Evolutionary conservation across 2,329 filamentous ascomycete species (phyloP), one percentile per base, ranked within the genome.

Genomic region (Talaromyces sp.): DNA sequence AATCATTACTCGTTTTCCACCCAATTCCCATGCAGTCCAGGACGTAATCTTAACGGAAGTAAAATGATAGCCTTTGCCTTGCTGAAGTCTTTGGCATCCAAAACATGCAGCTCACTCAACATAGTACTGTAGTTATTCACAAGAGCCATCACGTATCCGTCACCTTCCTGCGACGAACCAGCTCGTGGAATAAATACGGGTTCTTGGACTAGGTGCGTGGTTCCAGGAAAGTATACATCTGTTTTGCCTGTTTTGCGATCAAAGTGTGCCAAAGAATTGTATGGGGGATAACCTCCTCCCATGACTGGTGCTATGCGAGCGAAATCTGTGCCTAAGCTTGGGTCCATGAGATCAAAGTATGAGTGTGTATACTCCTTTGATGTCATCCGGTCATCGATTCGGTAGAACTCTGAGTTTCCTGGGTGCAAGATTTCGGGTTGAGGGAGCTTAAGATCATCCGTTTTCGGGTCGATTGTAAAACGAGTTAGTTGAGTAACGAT

Each of bases 341-440:
- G 78, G 0, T 82, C 79, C 68, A 82, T 83, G 50, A 77, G 72
- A 11, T 77, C 73, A 61, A 83, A 79, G 70, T 82, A 81, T 64
- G 81, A 17, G 76, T 81, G 65, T 61, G 70, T 6, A 69, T 74
- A 7, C 70, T 74, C 56, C 76, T 77, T 37, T 76, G 76, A 67
- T 70, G 73, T 3, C 63, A 77, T 80, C 1, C 81, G 78, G 68
- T 84, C 81, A 67, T 84, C 81, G 65, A 83, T 82, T 11, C 82
- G 78, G 7, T 79, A 81, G 73, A 84, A 84, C 70, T 84, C 81
- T n/a, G 78, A 79, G 66, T 82, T 83, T 13, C 73, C 63, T n/a
- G 60, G 6, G 0, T 69, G 66, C 2, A 75, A 54, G 35, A 73
- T 62, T 45, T 72, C 43, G 45, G 68, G 39, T 56, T 67, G 39